Percentiles rank a stretch among this genome's conserved stretches.
These are phyloP conservation scores for Hippophae rhamnoides DNA, from an alignment of 306 rosid genomes.

Conservation along the genomic window DNA sequence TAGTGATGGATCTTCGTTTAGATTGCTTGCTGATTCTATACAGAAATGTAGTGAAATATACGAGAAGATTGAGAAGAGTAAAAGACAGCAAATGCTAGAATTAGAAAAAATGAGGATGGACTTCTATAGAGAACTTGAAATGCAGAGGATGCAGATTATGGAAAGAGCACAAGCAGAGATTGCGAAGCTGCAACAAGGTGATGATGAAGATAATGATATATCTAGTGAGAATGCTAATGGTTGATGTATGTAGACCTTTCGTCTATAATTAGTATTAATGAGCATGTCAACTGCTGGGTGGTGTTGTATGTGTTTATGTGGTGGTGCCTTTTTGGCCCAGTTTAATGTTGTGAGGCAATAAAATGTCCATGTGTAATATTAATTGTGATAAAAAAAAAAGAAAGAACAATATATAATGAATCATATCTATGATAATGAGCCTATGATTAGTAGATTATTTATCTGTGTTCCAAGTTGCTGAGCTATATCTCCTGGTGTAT, in stretches of 20 bases:
- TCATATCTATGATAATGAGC: not conserved
- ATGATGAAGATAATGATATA: slow-evolving; percentile 46
- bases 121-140: slow-evolving; percentile 60
- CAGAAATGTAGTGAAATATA: slow-evolving; percentile 62
- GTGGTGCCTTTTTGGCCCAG: slow-evolving; percentile 14
- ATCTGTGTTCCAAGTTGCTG: too few species aligned
- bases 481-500: too few species aligned
- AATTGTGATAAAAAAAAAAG: slow-evolving; percentile 15
- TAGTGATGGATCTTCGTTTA: slow-evolving; percentile 44
- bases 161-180: slow-evolving; percentile 69
- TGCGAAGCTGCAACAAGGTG: slow-evolving; percentile 39
- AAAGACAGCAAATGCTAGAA: slow-evolving; percentile 65
- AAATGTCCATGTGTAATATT: slow-evolving; percentile 18
- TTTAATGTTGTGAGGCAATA: slow-evolving; percentile 28
- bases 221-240: slow-evolving; percentile 44
- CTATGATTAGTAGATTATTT: too few species aligned
- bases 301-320: slow-evolving; percentile 25
- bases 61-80: slow-evolving; percentile 63
- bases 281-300: slow-evolving; percentile 27
- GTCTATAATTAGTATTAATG: slow-evolving; percentile 23
- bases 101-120: slow-evolving; percentile 90
- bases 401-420: slow-evolving; percentile 12
- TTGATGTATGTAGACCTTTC: slow-evolving; percentile 20
- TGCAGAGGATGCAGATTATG: slow-evolving; percentile 61
- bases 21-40: slow-evolving; percentile 69